These are phyloP conservation scores for Macadamia integrifolia DNA, from an alignment of 164 flowering plant genomes.

Conservation along the genomic window DNA sequence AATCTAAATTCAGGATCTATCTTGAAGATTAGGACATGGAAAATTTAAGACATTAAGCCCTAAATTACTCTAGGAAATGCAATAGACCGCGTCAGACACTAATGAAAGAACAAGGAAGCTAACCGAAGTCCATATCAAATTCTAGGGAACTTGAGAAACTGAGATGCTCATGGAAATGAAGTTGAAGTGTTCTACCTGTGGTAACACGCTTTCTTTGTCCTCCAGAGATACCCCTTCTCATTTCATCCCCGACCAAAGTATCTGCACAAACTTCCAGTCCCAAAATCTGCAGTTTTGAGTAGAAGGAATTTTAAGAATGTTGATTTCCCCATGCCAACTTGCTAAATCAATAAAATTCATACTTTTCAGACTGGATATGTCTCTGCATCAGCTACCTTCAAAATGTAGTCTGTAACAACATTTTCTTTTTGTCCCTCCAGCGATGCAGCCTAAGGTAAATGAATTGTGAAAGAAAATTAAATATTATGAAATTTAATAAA, in stretches of 20 bases:
- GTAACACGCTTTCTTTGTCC: constrained; percentile 48
- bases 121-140: no score
- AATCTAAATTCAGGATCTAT: no score
- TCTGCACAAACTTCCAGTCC: constrained; percentile 50
- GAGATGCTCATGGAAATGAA: not conserved
- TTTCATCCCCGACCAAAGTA: constrained; percentile 43
- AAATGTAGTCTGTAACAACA: constrained; percentile 25
- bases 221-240: constrained; percentile 49
- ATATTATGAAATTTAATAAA: not conserved
- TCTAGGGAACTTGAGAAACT: no score
- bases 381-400: constrained; percentile 17
- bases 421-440: constrained; percentile 21
- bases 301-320: not conserved
- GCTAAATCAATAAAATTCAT: not conserved
- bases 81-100: no score
- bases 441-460: constrained; percentile 15
- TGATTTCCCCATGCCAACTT: not conserved
- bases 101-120: no score
- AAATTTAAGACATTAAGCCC: no score
- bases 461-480: not conserved
- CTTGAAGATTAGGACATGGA: no score
- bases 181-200: constrained; percentile 26
- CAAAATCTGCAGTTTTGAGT: constrained; percentile 28
- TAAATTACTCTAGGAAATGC: no score
- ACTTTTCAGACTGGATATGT: not conserved